phyloP scores from a whole-genome alignment of 768 basidiomycete genomes.

The Neoboletus brunneissimus region DNA sequence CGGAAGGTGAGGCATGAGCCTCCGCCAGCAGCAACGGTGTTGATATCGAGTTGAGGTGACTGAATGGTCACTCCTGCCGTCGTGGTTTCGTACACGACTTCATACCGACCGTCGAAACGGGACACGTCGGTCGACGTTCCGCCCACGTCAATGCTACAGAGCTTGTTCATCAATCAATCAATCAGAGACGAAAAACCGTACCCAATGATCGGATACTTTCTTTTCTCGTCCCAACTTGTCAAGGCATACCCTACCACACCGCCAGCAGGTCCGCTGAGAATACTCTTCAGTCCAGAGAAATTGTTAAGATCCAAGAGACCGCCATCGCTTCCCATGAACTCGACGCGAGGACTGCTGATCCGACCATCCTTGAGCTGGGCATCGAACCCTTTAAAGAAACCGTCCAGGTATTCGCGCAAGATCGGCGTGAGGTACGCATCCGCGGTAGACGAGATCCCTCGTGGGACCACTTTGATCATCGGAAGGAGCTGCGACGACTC shows the following conservation, averaged over 20 bases:
- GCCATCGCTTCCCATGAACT: conserved; percentile 96
- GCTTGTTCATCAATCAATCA: not conserved
- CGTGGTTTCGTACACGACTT: conserved; percentile 92
- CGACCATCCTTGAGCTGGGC: conserved; percentile 60
- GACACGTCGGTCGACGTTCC: conserved; percentile 97
- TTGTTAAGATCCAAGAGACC: conserved; percentile 75
- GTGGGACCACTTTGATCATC: conserved; percentile 95
- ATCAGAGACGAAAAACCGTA: conserved; percentile 34
- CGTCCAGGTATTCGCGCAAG: conserved; percentile 77
- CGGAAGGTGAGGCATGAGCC: conserved; percentile 86
- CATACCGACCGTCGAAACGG: conserved; percentile 86
- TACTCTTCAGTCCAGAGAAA: conserved; percentile 92
- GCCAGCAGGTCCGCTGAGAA: conserved; percentile 90
- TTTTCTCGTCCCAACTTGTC: conserved; percentile 77
- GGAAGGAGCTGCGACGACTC: conserved; percentile 84
- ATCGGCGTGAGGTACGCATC: conserved; percentile 96
- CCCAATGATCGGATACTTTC: conserved; percentile 80
- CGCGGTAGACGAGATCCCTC: conserved; percentile 88
- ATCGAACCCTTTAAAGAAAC: conserved; percentile 90
- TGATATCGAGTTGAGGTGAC: conserved; percentile 91
- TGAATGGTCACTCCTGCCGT: conserved; percentile 93
- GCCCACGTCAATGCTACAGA: conserved; percentile 77
- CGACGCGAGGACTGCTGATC: conserved; percentile 66
- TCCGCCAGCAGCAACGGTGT: conserved; percentile 94
- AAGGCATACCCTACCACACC: conserved; percentile 95